Base-by-base conservation (phyloP, 306 rosid species). In the Medicago arabica region DNA sequence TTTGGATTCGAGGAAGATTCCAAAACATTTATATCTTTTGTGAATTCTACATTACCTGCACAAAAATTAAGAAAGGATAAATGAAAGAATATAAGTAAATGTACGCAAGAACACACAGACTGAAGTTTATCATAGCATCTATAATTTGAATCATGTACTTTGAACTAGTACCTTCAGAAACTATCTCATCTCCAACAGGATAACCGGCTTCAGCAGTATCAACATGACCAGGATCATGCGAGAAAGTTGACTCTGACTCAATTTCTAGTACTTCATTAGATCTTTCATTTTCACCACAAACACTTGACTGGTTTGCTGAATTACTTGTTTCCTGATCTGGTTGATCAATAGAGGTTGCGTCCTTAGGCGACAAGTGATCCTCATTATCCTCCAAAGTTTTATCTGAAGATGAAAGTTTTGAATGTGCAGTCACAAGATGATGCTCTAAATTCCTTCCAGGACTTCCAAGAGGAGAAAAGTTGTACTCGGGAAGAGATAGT, bases 401-500 rank as follows among this genome's bases (percentile, higher is more conserved):
- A 38, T 81, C 86, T 44, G 43, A 7, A 47, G 81, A 41, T 72
- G 97, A 85, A 79, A 87, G 75, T 87, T 86, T 83, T 75, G 85
- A 77, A 73, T 80, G 83, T 59, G 89, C 78, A 15, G 88, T 86
- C 77, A 69, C 79, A 80, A 77, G 79, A 67, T 87, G 82, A 72
- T 83, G 82, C 75, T 88, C 92, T 79, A 57, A 83, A 78, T 91
- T 88, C 86, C 86, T 81, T 78, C 76, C 84, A 6, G 98, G 98
- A 86, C 98, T 94, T 43, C 85, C 89, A 36, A 84, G 65, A 58
- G 97, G 97, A 82, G 96, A 87, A 71, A 75, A 51, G 76, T 55
- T 89, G 82, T 90, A 92, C 76, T 95, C 97, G 0, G 98, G 90
- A 78, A 91, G 85, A 64, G 96, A 87, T 11, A 95, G 96, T 77